Evolutionary conservation across 2,329 filamentous ascomycete genomes (phyloP).

Genomic region (Dothiorella sarmentorum): DNA sequence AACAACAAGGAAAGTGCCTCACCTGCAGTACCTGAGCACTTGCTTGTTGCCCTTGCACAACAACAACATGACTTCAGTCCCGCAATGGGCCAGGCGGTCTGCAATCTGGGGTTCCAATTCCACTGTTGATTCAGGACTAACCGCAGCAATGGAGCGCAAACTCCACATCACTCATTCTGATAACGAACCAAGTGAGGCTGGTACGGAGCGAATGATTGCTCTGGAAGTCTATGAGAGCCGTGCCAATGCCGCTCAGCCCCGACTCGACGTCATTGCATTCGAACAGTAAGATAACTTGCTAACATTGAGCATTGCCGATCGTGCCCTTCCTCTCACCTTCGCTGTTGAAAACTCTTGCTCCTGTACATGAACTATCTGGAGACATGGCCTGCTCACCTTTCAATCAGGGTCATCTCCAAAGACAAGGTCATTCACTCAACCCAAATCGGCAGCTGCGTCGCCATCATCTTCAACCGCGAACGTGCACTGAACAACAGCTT

Average conservation of each 20-base stretch:
- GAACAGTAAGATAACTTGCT: conserved; percentile 4
- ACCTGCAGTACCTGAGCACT: no score
- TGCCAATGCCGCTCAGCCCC: background rate
- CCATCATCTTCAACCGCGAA: conserved; percentile 1
- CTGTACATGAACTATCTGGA: background rate
- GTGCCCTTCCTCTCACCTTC: background rate
- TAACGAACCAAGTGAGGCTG: background rate
- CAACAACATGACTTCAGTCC: background rate
- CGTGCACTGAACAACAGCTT: background rate
- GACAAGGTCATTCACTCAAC: background rate
- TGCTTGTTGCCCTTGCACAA: no score
- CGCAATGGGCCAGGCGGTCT: background rate
- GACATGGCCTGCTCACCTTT: background rate
- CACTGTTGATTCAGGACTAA: background rate
- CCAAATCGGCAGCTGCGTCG: background rate
- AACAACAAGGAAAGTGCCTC: no score
- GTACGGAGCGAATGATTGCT: background rate
- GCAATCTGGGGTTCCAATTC: background rate
- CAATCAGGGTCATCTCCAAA: background rate
- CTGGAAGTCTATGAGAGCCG: background rate
- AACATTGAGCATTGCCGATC: background rate
- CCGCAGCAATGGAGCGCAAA: background rate
- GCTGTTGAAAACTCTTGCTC: background rate
- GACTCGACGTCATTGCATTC: background rate
- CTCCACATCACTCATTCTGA: background rate